Conservation (phyloP, 2,329 filamentous ascomycete genomes). For the Diatrype stigma region DNA sequence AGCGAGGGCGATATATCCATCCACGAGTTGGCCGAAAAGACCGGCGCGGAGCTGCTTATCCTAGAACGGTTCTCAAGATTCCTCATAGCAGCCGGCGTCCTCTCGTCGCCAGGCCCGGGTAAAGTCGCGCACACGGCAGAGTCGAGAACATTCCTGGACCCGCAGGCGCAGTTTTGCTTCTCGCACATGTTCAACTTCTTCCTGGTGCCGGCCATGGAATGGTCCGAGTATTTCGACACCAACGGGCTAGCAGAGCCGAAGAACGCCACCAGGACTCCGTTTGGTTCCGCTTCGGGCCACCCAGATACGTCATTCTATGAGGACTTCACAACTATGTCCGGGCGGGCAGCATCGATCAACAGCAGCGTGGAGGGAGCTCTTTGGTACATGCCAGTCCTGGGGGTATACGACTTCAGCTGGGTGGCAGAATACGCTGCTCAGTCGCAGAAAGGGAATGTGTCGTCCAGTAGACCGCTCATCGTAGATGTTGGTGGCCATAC, state of each 20-base stretch:
- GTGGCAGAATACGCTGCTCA: background rate
- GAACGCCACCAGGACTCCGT: background rate
- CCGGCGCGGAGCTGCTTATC: background rate
- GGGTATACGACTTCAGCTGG: constrained; percentile 1
- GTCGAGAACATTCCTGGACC: background rate
- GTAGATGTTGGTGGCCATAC: background rate
- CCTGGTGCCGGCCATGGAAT: constrained; percentile 1
- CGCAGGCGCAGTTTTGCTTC: background rate
- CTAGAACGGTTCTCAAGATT: constrained; percentile 2
- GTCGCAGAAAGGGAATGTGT: background rate
- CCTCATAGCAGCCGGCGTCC: background rate
- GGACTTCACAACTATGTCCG: constrained; percentile 1
- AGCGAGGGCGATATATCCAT: background rate
- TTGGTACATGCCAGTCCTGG: background rate
- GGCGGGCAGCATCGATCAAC: background rate
- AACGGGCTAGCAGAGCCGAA: background rate
- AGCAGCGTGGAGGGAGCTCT: background rate
- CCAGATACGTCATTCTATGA: constrained; percentile 1
- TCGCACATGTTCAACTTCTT: constrained; percentile 3
- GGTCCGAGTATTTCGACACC: constrained; percentile 1
- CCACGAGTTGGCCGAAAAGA: background rate
- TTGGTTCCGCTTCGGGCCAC: background rate
- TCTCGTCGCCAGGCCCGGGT: background rate
- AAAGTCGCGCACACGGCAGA: background rate
- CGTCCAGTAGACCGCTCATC: background rate